A percentile compares a stretch with the other conserved stretches of the same genome.
Evolutionary conservation across 352 stramenopile species (phyloP).

Genomic region (Albugo candida): DNA sequence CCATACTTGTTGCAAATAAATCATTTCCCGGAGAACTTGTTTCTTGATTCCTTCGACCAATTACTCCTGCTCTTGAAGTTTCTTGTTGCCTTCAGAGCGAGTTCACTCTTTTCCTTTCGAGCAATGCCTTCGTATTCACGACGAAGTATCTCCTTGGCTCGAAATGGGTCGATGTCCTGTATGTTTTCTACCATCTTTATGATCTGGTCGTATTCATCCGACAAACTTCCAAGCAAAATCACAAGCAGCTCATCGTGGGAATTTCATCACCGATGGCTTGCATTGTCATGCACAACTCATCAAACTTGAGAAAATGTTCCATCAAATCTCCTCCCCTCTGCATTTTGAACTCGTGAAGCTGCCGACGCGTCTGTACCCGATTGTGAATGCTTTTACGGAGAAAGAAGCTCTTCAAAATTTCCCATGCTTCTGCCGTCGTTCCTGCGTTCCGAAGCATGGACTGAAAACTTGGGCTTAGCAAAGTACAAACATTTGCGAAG

Average conservation of each 20-base stretch:
- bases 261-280: constrained; percentile 3
- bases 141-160: constrained; percentile 9
- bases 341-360: constrained; percentile 9
- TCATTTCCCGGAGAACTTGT: not conserved
- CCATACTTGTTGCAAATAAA: not conserved
- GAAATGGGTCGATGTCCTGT: not conserved
- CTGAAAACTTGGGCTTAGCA: not conserved
- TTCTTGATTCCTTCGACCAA: too few species aligned
- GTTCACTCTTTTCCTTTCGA: not conserved
- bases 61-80: too few species aligned
- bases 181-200: constrained; percentile 3
- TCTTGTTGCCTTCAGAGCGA: not conserved
- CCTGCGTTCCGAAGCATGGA: constrained; percentile 3
- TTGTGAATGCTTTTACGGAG: constrained; percentile 9
- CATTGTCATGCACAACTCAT: constrained; percentile 9
- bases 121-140: constrained; percentile 3
- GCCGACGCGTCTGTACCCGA: constrained; percentile 9
- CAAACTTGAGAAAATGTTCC: constrained; percentile 9
- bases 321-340: constrained; percentile 3
- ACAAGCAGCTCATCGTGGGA: constrained; percentile 5
- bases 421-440: constrained; percentile 3
- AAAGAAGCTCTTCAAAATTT: constrained; percentile 7
- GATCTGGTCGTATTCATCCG: constrained; percentile 8
- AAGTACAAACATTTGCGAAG: not conserved
- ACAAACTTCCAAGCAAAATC: constrained; percentile 2